A percentile compares a stretch with the other conserved stretches of the same genome.
phyloP scores from a whole-genome alignment of 768 basidiomycete genomes.

The Daedalea quercina region DNA sequence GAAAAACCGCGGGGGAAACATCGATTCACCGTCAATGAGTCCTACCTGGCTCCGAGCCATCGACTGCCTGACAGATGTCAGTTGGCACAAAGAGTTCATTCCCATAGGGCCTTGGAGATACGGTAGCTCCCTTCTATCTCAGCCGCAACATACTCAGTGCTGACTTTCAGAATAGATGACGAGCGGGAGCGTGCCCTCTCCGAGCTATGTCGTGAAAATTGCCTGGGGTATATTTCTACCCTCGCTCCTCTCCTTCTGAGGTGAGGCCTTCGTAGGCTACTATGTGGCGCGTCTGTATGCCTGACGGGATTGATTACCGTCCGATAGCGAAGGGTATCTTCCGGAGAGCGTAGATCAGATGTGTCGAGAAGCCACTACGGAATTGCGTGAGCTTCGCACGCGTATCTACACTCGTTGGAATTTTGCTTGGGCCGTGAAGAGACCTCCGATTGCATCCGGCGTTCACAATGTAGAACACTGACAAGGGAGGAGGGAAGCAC shows the following conservation, averaged over 20 bases:
- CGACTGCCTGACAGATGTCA: slow-evolving; percentile 21
- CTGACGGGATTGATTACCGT: background rate
- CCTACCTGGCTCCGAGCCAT: slow-evolving; percentile 23
- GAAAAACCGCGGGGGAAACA: slow-evolving; percentile 23
- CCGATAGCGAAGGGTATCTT: slow-evolving; percentile 23
- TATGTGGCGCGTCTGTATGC: background rate
- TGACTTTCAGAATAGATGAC: slow-evolving; percentile 11
- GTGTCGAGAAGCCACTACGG: slow-evolving; percentile 20
- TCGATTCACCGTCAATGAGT: slow-evolving; percentile 20
- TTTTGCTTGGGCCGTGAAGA: slow-evolving; percentile 28
- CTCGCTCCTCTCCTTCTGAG: slow-evolving; percentile 23
- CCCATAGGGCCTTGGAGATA: slow-evolving; percentile 27
- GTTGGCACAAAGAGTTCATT: slow-evolving; percentile 25
- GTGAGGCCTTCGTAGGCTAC: slow-evolving; percentile 5
- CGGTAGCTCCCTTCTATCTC: slow-evolving; percentile 8
- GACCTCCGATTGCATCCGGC: background rate
- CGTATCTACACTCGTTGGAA: slow-evolving; percentile 24
- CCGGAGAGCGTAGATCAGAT: slow-evolving; percentile 23
- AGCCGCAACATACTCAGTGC: background rate
- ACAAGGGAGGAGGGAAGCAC: background rate
- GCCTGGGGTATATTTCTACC: slow-evolving; percentile 20
- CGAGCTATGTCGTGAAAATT: slow-evolving; percentile 24
- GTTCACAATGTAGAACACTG: background rate
- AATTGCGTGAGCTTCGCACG: slow-evolving; percentile 20
- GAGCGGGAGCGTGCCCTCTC: slow-evolving; percentile 19